Conservation (phyloP, 257 asterid species). For the Capsicum chinense region DNA sequence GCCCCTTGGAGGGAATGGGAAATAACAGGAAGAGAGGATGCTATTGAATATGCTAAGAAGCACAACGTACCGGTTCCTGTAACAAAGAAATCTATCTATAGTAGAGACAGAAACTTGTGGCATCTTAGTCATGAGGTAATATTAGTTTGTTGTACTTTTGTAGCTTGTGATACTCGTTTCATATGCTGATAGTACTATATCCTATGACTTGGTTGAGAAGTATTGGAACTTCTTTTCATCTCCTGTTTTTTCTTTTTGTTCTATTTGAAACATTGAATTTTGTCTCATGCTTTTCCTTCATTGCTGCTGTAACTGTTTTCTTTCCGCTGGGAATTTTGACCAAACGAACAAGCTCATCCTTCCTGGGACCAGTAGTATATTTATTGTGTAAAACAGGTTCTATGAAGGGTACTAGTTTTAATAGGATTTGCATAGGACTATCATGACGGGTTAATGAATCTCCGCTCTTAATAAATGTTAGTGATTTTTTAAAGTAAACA, state of each 20-base stretch:
- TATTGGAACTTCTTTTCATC: background rate
- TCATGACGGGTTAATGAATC: background rate
- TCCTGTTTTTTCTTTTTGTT: background rate
- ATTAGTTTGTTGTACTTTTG: background rate
- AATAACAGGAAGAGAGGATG: slow-evolving; percentile 93
- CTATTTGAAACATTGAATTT: background rate
- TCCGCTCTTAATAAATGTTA: background rate
- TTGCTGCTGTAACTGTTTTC: background rate
- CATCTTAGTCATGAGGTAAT: slow-evolving; percentile 97
- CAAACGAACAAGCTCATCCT: background rate
- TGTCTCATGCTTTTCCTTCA: slow-evolving; percentile 12
- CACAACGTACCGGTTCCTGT: slow-evolving; percentile 95
- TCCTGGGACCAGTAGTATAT: background rate
- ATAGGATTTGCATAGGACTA: background rate
- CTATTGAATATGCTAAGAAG: slow-evolving; percentile 90
- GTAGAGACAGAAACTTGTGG: slow-evolving; percentile 98
- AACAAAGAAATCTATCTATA: slow-evolving; percentile 92
- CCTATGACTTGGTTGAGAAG: background rate
- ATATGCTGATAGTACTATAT: background rate
- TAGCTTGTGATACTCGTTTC: slow-evolving; percentile 14
- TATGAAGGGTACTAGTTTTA: background rate
- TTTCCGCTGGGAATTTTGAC: background rate
- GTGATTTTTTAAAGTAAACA: slow-evolving; percentile 3
- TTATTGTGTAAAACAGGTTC: background rate
- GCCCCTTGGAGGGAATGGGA: slow-evolving; percentile 99